These are phyloP conservation scores for Symbiodinium natans DNA, from an alignment of 73 alveolate genomes.

Conservation along the genomic window DNA sequence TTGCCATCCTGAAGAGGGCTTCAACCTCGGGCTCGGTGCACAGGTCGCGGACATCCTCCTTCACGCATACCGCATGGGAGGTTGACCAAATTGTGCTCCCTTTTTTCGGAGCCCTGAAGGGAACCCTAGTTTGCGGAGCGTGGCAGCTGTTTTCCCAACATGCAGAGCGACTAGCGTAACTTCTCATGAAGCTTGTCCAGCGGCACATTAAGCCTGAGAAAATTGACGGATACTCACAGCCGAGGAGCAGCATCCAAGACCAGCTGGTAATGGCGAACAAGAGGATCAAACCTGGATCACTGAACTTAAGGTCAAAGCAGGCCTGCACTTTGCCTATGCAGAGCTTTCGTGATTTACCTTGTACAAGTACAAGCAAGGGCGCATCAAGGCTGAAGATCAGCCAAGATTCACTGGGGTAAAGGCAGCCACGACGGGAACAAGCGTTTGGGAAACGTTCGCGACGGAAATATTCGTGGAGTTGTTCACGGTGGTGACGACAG, in stretches of 20 bases:
- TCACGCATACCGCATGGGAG: no score
- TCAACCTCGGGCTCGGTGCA: not conserved
- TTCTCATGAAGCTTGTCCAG: not conserved
- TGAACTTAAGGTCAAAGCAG: not conserved
- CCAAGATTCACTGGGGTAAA: not conserved
- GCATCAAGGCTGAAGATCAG: not conserved
- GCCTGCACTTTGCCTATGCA: not conserved
- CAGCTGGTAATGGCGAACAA: not conserved
- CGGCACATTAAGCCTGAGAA: not conserved
- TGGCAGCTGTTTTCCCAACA: no score
- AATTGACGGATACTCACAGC: not conserved
- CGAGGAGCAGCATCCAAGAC: not conserved
- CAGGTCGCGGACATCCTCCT: not conserved
- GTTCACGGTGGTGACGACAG: not conserved
- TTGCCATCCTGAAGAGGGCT: not conserved
- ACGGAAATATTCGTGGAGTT: not conserved
- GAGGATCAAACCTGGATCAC: not conserved
- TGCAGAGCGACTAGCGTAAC: not conserved
- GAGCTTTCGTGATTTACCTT: no score
- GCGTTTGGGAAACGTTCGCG: slow-evolving; percentile 10
- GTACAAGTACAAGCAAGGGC: not conserved
- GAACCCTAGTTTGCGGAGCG: no score
- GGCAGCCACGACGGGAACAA: not conserved
- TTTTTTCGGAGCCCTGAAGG: no score
- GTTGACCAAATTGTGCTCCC: no score